Evolutionary conservation across 2,329 filamentous ascomycete species (phyloP), one percentile per base, ranked within the genome.

Genomic region (Cladophialophora yegresii): DNA sequence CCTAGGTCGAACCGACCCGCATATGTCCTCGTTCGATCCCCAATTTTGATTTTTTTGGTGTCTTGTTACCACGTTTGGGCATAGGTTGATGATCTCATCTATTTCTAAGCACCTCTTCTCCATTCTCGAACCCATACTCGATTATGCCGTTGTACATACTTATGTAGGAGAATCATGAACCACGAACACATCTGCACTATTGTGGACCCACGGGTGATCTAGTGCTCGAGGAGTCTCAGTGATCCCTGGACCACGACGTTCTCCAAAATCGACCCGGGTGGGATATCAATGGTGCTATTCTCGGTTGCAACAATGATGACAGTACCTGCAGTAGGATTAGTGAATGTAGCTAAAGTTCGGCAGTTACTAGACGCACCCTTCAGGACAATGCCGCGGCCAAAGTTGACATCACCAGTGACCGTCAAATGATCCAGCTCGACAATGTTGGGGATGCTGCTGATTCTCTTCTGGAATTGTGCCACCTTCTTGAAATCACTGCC

Each of bases 401-500:
- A 87, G 83, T 97, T 98, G 79, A 99, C 95, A 51, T 92, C 92
- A 76, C 95, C 95, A 40, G 95, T 99, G 74, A 99, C 96, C 76
- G 95, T 99, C 65, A 99, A 86, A 77, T 99, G 95, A 68, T 82
- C 80, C 58, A 82, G 73, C 69, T 82, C 80, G 26, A 81, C 75
- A 70, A 82, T 82, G 65, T 80, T 80, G 43, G 80, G 80, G 63
- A 82, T 82, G 73, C 78, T 81, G 63, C 75, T 73, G 66, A 82
- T 82, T 70, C 77, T 78, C 75, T 81, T 82, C 76, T 82, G 79
- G 79, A 82, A 82, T 72, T 82, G 95, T 1, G 93, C 98, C 45
- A 99, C 95, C 88, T 99, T 99, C 90, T 99, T 99, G 88, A 99
- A 99, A 85, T 99, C 95, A 75, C 88, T 88, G 73, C 95, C 95